A percentile compares a stretch with the other conserved stretches of the same genome.
These are phyloP conservation scores for Mycena epipterygia DNA, from an alignment of 768 basidiomycete species.

Conservation along the genomic window DNA sequence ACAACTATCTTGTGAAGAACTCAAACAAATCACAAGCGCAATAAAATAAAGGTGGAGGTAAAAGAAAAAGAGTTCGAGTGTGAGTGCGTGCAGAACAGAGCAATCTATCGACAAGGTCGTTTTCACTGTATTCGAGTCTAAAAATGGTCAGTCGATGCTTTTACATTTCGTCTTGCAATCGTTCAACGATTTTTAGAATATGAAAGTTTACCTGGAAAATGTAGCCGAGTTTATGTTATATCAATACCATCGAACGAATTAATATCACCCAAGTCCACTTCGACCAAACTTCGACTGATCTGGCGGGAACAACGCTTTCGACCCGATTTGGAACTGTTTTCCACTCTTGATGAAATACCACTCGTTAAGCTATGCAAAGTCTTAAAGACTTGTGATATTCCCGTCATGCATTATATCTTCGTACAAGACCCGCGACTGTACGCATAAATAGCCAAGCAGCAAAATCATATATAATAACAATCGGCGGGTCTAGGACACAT, in stretches of 20 bases:
- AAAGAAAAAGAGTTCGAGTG: too few relatives aligned
- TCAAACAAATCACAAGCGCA: too few relatives aligned
- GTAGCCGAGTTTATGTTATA: too few relatives aligned
- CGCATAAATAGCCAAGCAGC: conserved; percentile 14
- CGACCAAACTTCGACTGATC: too few relatives aligned
- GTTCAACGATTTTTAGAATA: not conserved
- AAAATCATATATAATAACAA: conserved; percentile 15
- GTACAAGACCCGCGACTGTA: conserved; percentile 8
- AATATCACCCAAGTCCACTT: too few relatives aligned
- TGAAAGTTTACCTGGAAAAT: conserved; percentile 18
- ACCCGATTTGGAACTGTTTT: not conserved
- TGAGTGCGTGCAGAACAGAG: too few relatives aligned
- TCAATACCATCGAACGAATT: too few relatives aligned
- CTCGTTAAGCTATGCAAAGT: not conserved
- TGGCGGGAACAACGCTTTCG: not conserved
- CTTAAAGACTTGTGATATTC: not conserved
- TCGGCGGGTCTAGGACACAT: not conserved
- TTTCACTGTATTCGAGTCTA: too few relatives aligned
- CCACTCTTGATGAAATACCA: too few relatives aligned
- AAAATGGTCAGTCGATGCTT: not conserved
- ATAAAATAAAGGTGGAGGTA: too few relatives aligned
- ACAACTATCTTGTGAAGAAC: too few relatives aligned
- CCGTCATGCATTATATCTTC: conserved; percentile 7
- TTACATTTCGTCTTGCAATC: not conserved
- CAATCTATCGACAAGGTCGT: too few relatives aligned